A percentile compares a stretch with the other conserved stretches of the same genome.
These are phyloP conservation scores for Ascochyta koolunga DNA, from an alignment of 2,329 filamentous ascomycete genomes.

Conservation along the genomic window DNA sequence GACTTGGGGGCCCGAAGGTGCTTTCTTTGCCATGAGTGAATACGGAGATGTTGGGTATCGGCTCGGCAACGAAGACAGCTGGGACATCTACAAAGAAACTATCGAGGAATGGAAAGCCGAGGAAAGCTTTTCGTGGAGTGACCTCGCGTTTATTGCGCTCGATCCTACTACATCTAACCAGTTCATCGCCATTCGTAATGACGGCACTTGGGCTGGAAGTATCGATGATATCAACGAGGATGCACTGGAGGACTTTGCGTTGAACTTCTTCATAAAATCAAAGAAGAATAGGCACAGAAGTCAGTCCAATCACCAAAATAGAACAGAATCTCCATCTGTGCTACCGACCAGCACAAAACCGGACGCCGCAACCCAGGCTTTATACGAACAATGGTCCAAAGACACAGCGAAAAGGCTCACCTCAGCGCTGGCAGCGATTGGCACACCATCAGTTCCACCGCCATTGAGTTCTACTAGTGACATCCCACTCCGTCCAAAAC, in stretches of 20 bases:
- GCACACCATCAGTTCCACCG: conserved; percentile 2
- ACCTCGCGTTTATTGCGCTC: conserved; percentile 39
- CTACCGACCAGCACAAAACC: conserved; percentile 15
- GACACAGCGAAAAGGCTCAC: conserved; percentile 36
- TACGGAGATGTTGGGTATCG: conserved; percentile 42
- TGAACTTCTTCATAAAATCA: conserved; percentile 37
- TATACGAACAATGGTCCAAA: conserved; percentile 41
- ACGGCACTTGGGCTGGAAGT: conserved; percentile 45
- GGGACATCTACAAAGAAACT: conserved; percentile 43
- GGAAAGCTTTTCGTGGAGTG: conserved; percentile 37
- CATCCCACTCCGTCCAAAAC: conserved; percentile 16
- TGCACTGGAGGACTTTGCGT: conserved; percentile 39
- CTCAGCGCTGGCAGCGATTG: conserved; percentile 32
- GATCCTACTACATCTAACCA: conserved; percentile 39
- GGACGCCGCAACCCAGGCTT: conserved; percentile 27
- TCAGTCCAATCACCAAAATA: background rate
- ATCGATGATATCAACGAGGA: conserved; percentile 44
- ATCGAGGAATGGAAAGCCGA: conserved; percentile 45
- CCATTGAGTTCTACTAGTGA: background rate
- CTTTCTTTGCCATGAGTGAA: conserved; percentile 47
- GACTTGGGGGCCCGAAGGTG: conserved; percentile 39
- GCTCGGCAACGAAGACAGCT: conserved; percentile 30
- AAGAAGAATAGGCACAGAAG: conserved; percentile 4
- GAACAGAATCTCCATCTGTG: background rate
- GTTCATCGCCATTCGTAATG: conserved; percentile 43